These are phyloP conservation scores for Amaranthus tricolor DNA, from an alignment of 179 eudicot genomes.

Conservation along the genomic window DNA sequence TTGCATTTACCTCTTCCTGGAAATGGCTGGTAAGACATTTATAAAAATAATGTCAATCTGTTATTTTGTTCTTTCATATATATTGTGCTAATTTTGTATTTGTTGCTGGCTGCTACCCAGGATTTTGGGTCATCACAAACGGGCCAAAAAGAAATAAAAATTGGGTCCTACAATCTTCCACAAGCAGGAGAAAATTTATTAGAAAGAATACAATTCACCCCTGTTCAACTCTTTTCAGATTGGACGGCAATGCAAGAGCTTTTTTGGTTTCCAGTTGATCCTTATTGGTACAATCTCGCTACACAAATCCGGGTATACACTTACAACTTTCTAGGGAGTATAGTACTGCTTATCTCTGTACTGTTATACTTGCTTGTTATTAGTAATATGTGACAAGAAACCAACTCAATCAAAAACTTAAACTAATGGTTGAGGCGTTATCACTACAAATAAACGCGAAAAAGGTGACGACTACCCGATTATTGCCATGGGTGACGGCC, in stretches of 20 bases:
- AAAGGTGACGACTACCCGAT: too few species aligned
- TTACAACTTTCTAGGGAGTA: not conserved
- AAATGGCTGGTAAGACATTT: slow-evolving; percentile 45
- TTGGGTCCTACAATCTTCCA: slow-evolving; percentile 49
- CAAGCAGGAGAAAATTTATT: slow-evolving; percentile 41
- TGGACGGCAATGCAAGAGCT: slow-evolving; percentile 36
- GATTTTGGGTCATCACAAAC: slow-evolving; percentile 34
- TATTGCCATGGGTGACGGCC: too few species aligned
- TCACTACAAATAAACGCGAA: too few species aligned
- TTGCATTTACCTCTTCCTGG: slow-evolving; percentile 62
- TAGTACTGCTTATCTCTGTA: too few species aligned
- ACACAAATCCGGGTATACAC: slow-evolving; percentile 36
- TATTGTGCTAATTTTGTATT: not conserved
- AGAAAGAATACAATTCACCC: slow-evolving; percentile 36
- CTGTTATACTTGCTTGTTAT: too few species aligned
- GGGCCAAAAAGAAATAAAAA: slow-evolving; percentile 21
- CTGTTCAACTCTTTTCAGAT: slow-evolving; percentile 37
- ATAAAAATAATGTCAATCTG: too few species aligned
- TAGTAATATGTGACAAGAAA: too few species aligned
- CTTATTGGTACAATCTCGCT: slow-evolving; percentile 47
- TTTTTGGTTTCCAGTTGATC: slow-evolving; percentile 54
- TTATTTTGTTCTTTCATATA: not conserved
- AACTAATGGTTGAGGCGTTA: too few species aligned
- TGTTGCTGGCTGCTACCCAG: slow-evolving; percentile 14
- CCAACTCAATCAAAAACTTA: too few species aligned